Evolutionary conservation across 345 rosid species (phyloP), one percentile per base, ranked within the genome.

Genomic region (Cardamine chenopodiifolia): DNA sequence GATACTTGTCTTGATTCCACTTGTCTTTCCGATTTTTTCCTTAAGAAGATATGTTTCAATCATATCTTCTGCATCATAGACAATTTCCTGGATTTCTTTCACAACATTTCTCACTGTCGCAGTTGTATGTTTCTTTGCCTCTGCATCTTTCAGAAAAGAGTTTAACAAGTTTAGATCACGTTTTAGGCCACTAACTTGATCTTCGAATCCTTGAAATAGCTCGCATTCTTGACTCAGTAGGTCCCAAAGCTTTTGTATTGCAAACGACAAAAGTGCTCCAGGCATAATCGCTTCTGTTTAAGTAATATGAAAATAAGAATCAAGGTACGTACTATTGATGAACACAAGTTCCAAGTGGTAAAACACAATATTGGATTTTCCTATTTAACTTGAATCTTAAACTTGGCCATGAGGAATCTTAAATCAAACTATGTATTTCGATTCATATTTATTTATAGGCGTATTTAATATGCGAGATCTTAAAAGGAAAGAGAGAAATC

Each of bases 81-180:
- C 70, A 8, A 57, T 67, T 19, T 63, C 53, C 13, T 68, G 26
- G 39, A 77, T 71, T 0, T 70, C 73, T n/a, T 77, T 45, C 1
- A 59, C 0, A 34, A 5, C 2, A 0, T 11, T 1, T 59, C 9
- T 6, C 63, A 59, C 45, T 17, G 11, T 0, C 4, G 8, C 1
- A 8, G 0, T 34, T 32, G 17, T 19, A 34, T 11, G 28, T 34
- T 18, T 34, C 28, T 18, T 59, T 0, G 17, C 17, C 5, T 59
- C 63, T 19, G 45, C 63, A 34, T 59, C 45, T 59, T 59, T 19
- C 45, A 59, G 1, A 7, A 19, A 37, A 1, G 48, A 37, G 0
- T 4, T 60, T 37, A 60, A 4, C 7, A 20, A 37, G 19, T 37
- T 6, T 20, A 60, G 18, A 6, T 37, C n/a, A 60, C 6, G 0